Percentiles rank a stretch among this genome's conserved stretches.
These are phyloP conservation scores for Ophiostoma quercus DNA, from an alignment of 2,329 filamentous ascomycete species.

Conservation along the genomic window DNA sequence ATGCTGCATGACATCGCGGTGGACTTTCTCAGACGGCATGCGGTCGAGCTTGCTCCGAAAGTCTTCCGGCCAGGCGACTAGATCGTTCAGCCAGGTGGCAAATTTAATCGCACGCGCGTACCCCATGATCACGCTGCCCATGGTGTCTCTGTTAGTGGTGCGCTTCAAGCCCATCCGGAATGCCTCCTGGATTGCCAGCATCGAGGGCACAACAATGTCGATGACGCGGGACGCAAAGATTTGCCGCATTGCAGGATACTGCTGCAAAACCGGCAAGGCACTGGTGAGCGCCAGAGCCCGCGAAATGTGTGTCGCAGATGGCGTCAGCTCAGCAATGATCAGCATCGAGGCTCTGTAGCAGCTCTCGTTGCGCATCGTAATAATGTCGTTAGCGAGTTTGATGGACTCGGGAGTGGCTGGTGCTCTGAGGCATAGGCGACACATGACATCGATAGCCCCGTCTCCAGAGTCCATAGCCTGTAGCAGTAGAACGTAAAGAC, in stretches of 20 bases:
- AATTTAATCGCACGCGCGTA: conserved; percentile 25
- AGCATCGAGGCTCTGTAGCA: conserved; percentile 24
- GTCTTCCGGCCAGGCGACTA: conserved; percentile 17
- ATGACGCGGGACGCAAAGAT: conserved; percentile 21
- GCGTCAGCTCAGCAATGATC: conserved; percentile 20
- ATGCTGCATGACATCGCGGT: conserved; percentile 26
- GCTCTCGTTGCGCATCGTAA: conserved; percentile 21
- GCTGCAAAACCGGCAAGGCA: conserved; percentile 23
- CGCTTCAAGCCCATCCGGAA: conserved; percentile 23
- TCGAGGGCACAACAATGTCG: conserved; percentile 22
- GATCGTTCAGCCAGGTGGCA: conserved; percentile 25
- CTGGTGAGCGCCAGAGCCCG: conserved; percentile 26
- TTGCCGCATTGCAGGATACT: conserved; percentile 19
- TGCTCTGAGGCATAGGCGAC: conserved; percentile 25
- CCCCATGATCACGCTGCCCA: conserved; percentile 26
- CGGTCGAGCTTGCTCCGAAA: conserved; percentile 24
- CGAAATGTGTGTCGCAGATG: conserved; percentile 20
- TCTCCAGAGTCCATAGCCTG: conserved; percentile 24
- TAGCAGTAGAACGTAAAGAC: conserved; percentile 24
- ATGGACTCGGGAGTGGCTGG: conserved; percentile 24
- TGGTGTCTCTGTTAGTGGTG: conserved; percentile 23
- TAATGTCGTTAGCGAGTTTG: conserved; percentile 24
- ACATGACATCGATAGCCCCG: conserved; percentile 26
- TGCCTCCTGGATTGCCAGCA: conserved; percentile 24
- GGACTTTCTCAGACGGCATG: conserved; percentile 25